Percentiles rank a stretch among this genome's conserved stretches.
Evolutionary conservation across 805 yeast species (phyloP).

Genomic region (Cyberlindnera xylosilytica): DNA sequence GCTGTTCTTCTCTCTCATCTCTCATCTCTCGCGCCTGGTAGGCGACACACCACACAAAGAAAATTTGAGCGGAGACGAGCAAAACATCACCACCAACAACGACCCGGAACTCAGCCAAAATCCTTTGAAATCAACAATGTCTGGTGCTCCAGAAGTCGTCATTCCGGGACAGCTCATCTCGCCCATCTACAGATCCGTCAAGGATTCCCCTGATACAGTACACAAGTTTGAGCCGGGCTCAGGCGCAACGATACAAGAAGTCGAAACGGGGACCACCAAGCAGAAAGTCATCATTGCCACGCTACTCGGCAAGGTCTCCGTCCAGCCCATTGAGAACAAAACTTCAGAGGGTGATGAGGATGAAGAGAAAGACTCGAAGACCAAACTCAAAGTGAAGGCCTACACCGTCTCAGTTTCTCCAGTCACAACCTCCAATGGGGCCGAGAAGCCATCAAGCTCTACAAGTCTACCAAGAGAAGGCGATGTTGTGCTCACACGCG

Average conservation of each 20-base stretch:
- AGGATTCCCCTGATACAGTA: slow-evolving; percentile 29
- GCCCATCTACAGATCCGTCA: slow-evolving; percentile 46
- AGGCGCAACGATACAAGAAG: slow-evolving; percentile 55
- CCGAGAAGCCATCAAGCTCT: slow-evolving; percentile 20
- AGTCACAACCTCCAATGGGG: slow-evolving; percentile 10
- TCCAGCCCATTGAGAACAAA: slow-evolving; percentile 25
- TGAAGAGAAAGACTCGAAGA: slow-evolving; percentile 13
- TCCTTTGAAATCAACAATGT: neutral
- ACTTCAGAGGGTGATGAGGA: slow-evolving; percentile 13
- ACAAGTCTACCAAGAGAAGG: slow-evolving; percentile 71
- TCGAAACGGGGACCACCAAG: slow-evolving; percentile 36
- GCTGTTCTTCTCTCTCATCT: too few relatives aligned
- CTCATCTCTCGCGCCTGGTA: neutral
- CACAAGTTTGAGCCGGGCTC: slow-evolving; percentile 56
- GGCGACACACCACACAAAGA: slow-evolving; percentile 2
- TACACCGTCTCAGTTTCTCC: slow-evolving; percentile 29
- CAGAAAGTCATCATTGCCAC: slow-evolving; percentile 54
- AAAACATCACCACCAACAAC: neutral
- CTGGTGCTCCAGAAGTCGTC: slow-evolving; percentile 30
- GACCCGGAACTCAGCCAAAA: neutral
- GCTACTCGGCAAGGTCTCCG: slow-evolving; percentile 53
- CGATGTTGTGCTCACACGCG: slow-evolving; percentile 75
- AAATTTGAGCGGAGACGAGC: neutral
- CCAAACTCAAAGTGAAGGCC: slow-evolving; percentile 3
- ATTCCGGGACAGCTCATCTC: slow-evolving; percentile 83